Conservation (phyloP, 768 basidiomycete genomes). For the Kwoniella pini region DNA sequence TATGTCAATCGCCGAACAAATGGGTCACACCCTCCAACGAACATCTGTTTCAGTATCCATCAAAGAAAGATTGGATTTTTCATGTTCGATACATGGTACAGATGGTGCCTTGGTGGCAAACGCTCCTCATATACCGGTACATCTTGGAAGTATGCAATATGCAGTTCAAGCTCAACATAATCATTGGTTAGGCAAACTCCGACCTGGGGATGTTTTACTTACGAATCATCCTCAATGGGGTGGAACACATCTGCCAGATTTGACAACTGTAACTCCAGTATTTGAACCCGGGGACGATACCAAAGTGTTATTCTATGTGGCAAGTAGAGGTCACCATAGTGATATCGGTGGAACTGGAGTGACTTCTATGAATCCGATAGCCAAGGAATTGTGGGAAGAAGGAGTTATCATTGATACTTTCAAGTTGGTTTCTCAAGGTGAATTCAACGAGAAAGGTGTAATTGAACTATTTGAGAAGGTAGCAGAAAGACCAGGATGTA, state of each 20-base stretch:
- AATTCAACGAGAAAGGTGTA: slow-evolving; percentile 75
- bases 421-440: slow-evolving; percentile 81
- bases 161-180: slow-evolving; percentile 38
- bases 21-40: slow-evolving; percentile 87
- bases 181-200: slow-evolving; percentile 46
- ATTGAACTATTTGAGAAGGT: slow-evolving; percentile 73
- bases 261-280: slow-evolving; percentile 91
- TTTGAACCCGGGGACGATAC: slow-evolving; percentile 58
- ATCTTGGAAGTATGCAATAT: slow-evolving; percentile 40
- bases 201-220: slow-evolving; percentile 91
- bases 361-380: slow-evolving; percentile 91
- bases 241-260: slow-evolving; percentile 72
- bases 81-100: slow-evolving; percentile 41
- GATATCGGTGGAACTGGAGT: slow-evolving; percentile 64
- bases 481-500: slow-evolving; percentile 42
- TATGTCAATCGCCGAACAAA: slow-evolving; percentile 92
- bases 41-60: slow-evolving; percentile 93
- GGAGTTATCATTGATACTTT: slow-evolving; percentile 91
- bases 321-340: too few species aligned
- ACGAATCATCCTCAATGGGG: slow-evolving; percentile 59
- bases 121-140: slow-evolving; percentile 44
- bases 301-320: not conserved
- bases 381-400: slow-evolving; percentile 88
- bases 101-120: slow-evolving; percentile 46
- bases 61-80: slow-evolving; percentile 89